Evolutionary conservation across 2,329 filamentous ascomycete genomes (phyloP).

Genomic region (Dothistroma pini): DNA sequence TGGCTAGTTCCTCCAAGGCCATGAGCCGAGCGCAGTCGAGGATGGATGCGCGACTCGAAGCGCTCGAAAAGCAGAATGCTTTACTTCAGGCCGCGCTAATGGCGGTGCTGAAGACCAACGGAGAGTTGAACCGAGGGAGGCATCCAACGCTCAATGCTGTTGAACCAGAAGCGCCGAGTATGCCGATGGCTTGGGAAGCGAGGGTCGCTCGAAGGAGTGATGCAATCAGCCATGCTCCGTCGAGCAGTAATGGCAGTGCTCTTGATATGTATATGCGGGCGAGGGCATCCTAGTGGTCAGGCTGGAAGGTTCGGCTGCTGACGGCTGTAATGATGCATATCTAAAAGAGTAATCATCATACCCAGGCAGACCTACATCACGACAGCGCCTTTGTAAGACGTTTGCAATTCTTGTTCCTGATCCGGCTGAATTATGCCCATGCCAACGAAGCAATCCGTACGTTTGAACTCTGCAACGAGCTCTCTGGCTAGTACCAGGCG

Average conservation of each 20-base stretch:
- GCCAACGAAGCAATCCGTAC: conserved; percentile 38
- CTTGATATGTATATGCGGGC: conserved; percentile 37
- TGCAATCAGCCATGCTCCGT: conserved; percentile 25
- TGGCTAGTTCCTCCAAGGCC: conserved; percentile 6
- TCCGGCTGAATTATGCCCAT: conserved; percentile 37
- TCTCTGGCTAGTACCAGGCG: conserved; percentile 39
- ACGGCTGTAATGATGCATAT: conserved; percentile 11
- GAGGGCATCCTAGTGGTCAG: conserved; percentile 9
- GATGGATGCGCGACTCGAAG: conserved; percentile 36
- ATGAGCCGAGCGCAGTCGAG: conserved; percentile 16
- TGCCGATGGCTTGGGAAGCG: conserved; percentile 31
- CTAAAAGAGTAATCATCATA: conserved; percentile 5
- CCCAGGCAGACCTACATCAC: conserved; percentile 1
- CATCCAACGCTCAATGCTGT: conserved; percentile 8
- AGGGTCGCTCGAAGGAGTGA: conserved; percentile 30
- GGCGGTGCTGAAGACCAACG: conserved; percentile 39
- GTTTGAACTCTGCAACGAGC: conserved; percentile 36
- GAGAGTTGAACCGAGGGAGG: conserved; percentile 33
- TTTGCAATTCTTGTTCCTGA: conserved; percentile 5
- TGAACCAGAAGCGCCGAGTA: conserved; percentile 4
- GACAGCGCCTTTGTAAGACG: conserved; percentile 10
- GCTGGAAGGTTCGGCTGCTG: not conserved
- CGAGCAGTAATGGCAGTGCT: conserved; percentile 32
- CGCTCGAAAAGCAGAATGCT: conserved; percentile 39
- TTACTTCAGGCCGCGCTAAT: conserved; percentile 40